These are phyloP conservation scores for Naematelia aurantialba DNA, from an alignment of 768 basidiomycete species.

Conservation along the genomic window DNA sequence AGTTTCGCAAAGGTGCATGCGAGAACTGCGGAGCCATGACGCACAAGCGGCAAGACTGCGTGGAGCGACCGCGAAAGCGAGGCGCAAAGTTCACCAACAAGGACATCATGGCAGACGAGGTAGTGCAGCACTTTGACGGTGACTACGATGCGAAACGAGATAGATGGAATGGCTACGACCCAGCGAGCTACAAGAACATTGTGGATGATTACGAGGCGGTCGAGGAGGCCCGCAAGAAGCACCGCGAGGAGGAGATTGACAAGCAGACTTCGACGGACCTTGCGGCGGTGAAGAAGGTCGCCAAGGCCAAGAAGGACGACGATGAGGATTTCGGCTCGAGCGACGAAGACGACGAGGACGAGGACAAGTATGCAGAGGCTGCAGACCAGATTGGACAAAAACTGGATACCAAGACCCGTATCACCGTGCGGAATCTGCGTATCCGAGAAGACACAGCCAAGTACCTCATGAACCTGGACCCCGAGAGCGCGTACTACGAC, in stretches of 20 bases:
- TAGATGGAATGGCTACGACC: slow-evolving; percentile 97
- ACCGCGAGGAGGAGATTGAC: slow-evolving; percentile 95
- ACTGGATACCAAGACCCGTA: slow-evolving; percentile 94
- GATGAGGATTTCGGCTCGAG: slow-evolving; percentile 90
- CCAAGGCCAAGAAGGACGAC: slow-evolving; percentile 53
- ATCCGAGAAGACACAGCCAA: slow-evolving; percentile 99
- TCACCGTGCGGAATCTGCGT: slow-evolving; percentile 95
- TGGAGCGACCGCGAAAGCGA: slow-evolving; percentile 92
- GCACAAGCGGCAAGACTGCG: slow-evolving; percentile 83
- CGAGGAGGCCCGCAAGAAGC: slow-evolving; percentile 81
- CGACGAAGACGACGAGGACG: slow-evolving; percentile 75
- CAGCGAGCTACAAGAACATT: slow-evolving; percentile 75
- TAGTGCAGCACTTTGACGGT: slow-evolving; percentile 69
- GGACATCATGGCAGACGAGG: slow-evolving; percentile 85
- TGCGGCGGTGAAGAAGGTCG: slow-evolving; percentile 84
- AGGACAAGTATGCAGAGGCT: slow-evolving; percentile 96
- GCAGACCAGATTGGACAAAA: slow-evolving; percentile 98
- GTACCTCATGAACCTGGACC: slow-evolving; percentile 93
- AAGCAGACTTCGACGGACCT: slow-evolving; percentile 91
- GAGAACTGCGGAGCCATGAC: slow-evolving; percentile 98
- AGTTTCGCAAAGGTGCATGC: slow-evolving; percentile 96
- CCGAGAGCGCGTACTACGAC: slow-evolving; percentile 94
- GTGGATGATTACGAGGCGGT: slow-evolving; percentile 92
- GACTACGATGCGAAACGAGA: slow-evolving; percentile 91
- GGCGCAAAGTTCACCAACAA: slow-evolving; percentile 89